A percentile compares a stretch with the other conserved stretches of the same genome.
Evolutionary conservation across 768 basidiomycete genomes (phyloP).

Genomic region (Suillus ampliporus): DNA sequence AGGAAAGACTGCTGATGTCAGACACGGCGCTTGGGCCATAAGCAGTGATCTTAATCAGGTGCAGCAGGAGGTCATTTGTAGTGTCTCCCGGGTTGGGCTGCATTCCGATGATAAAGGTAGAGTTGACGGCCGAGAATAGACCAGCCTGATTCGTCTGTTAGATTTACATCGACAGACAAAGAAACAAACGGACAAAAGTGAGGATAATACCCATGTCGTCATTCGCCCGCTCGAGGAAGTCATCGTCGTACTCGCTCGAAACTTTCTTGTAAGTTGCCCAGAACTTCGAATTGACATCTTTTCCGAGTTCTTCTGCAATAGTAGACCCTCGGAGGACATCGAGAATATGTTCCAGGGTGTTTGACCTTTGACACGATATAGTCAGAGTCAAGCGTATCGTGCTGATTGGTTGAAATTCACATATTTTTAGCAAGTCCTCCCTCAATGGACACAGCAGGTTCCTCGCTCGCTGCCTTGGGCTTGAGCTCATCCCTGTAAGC

Average conservation of each 20-base stretch:
- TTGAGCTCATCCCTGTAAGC: neutral
- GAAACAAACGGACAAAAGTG: neutral
- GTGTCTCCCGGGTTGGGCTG: slow-evolving; percentile 2
- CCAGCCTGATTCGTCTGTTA: neutral
- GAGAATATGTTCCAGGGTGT: neutral
- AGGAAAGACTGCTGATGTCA: neutral
- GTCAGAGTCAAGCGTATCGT: neutral
- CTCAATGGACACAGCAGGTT: neutral
- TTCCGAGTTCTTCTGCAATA: slow-evolving; percentile 2
- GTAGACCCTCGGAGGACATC: neutral
- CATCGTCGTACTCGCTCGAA: neutral
- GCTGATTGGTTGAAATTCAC: neutral
- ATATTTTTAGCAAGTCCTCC: neutral
- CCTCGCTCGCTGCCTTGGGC: neutral
- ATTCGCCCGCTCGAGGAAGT: neutral
- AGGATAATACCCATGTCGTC: slow-evolving; percentile 9
- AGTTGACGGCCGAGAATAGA: slow-evolving; percentile 4
- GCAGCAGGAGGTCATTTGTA: neutral
- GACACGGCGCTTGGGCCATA: neutral
- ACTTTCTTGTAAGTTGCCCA: slow-evolving; percentile 8
- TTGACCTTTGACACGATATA: neutral
- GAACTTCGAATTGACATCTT: neutral
- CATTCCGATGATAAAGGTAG: slow-evolving; percentile 5
- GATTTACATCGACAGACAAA: neutral
- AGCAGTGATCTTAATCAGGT: neutral